Base-by-base conservation (phyloP, 2,329 filamentous ascomycete species). In the Geosmithia flava region DNA sequence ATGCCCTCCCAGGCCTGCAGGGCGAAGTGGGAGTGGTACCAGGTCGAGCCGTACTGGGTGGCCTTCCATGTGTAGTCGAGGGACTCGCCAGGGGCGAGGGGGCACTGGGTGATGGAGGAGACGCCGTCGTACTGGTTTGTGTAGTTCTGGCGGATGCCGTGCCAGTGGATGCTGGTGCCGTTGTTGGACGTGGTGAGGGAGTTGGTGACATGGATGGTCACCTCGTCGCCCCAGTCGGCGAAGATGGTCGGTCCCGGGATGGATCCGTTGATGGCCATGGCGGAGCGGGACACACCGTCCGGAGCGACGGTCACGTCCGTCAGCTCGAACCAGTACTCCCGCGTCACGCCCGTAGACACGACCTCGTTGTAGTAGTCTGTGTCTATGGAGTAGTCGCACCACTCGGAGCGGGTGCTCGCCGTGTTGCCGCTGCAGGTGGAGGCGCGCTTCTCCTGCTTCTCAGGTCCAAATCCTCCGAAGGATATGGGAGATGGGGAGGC, bases 131-230 rank as follows among this genome's bases (percentile, higher is more conserved):
- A 65, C 49, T 72, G 63, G 53, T 72, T 74, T 44, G 68, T 75
- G 55, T 69, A 63, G 51, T 71, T 65, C 56, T 83, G 78, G 5
- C 76, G 71, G 33, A 84, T 64, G 20, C 78, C 81, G 54, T 83
- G 80, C 64, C 71, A 83, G 56, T 83, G 80, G 19, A 83, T 74
- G 10, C 69, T 69, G 10, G 78, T 82, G 30, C 79, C 78, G 51
- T 83, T 83, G 30, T 19, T 17, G 16, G 47, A 48, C 8, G 47
- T 63, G 62, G 62, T 43, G 37, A 69, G 50, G 1, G 58, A 58
- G 57, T 81, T 84, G 33, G 64, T 73, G 7, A 83, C 70, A 47
- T 74, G 74, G 13, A 80, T 60, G n/a, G 62, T 57, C 5, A 81
- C 64, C 30, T 52, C 63, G 48, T 71, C 67, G 23, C 66, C 71